These are phyloP conservation scores for Pleurotus ostreatus DNA, from an alignment of 768 basidiomycete genomes.

Conservation along the genomic window DNA sequence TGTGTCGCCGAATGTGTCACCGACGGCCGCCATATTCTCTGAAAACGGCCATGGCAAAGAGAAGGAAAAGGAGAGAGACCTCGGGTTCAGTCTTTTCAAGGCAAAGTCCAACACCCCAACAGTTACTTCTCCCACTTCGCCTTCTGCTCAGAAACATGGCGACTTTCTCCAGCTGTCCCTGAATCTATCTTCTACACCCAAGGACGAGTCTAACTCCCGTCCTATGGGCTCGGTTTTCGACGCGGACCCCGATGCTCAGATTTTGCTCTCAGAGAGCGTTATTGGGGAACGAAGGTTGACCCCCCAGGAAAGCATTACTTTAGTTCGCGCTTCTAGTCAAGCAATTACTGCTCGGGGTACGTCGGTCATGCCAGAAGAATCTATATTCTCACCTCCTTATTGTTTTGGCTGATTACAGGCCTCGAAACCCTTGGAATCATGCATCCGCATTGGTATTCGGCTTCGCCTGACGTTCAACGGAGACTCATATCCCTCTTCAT, in stretches of 20 bases:
- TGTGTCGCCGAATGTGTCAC: slow-evolving; percentile 48
- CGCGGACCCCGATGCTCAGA: slow-evolving; percentile 45
- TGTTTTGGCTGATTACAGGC: slow-evolving; percentile 36
- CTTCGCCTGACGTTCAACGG: slow-evolving; percentile 66
- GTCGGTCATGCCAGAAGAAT: slow-evolving; percentile 14
- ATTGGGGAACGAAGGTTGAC: slow-evolving; percentile 57
- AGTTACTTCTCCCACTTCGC: slow-evolving; percentile 22
- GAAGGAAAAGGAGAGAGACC: slow-evolving; percentile 40
- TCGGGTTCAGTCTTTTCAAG: slow-evolving; percentile 46
- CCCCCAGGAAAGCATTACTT: slow-evolving; percentile 57
- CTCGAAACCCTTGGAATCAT: slow-evolving; percentile 79
- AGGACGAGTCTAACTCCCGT: slow-evolving; percentile 41
- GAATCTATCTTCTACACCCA: slow-evolving; percentile 47
- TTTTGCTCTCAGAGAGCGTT: slow-evolving; percentile 45
- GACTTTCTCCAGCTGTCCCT: slow-evolving; percentile 58
- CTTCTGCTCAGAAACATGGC: slow-evolving; percentile 30
- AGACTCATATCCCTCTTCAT: slow-evolving; percentile 70
- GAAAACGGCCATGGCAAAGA: slow-evolving; percentile 28
- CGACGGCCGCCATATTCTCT: slow-evolving; percentile 34
- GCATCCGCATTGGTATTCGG: slow-evolving; percentile 82
- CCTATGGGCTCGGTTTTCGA: slow-evolving; percentile 59
- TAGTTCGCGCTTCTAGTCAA: slow-evolving; percentile 67
- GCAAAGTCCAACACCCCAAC: slow-evolving; percentile 33
- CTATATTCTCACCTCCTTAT: neutral
- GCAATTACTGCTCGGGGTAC: slow-evolving; percentile 62